Base-by-base conservation (phyloP, 1,284 basidiomycete genomes). In the Trichosporon asahii region DNA sequence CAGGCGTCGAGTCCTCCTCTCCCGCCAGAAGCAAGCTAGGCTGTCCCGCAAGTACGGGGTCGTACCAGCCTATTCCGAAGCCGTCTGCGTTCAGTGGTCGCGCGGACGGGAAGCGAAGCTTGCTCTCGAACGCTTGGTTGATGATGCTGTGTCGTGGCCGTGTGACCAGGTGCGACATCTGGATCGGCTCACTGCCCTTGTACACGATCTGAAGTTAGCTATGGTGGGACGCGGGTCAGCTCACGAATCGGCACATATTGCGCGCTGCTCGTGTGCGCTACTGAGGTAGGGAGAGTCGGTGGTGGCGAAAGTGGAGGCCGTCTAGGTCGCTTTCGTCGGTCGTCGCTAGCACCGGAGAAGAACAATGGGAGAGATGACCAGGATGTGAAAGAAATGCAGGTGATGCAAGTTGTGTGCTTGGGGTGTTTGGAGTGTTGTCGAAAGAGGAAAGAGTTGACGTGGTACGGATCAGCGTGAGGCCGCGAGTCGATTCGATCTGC, bases 51-150 rank as follows among this genome's bases (percentile, higher is more conserved):
- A 73, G 68, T 9, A 66, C 69, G 7, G 80, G 78, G 68, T 83
- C 82, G 65, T 81, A 88, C 92, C 82, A 84, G 88, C 94, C 95
- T 31, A 99, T 94, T 37, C 96, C 96, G 79, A 98, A 98, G 0
- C 96, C 96, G 81, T 99, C 96, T 27, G 94, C 95, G 77, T 95
- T 95, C 85, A 95, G 93, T 11, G 94, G 93, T 70, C 92, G 85
- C 70, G 90, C 86, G 73, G 85, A 87, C 76, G 94, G 92, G 71
- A 97, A 84, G 21, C 95, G 88, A 35, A 97, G 85, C 23, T 94
- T 88, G 44, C 92, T 94, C 84, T 96, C 94, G 78, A 94, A 95
- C 0, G 95, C 93, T 80, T 97, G 94, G 81, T 95, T 95, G 80
- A 94, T 94, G 85, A 98, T 98, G 14, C 92, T 95, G 85, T 98